Base-by-base conservation (phyloP, 345 rosid genomes). In the Linum tenue region DNA sequence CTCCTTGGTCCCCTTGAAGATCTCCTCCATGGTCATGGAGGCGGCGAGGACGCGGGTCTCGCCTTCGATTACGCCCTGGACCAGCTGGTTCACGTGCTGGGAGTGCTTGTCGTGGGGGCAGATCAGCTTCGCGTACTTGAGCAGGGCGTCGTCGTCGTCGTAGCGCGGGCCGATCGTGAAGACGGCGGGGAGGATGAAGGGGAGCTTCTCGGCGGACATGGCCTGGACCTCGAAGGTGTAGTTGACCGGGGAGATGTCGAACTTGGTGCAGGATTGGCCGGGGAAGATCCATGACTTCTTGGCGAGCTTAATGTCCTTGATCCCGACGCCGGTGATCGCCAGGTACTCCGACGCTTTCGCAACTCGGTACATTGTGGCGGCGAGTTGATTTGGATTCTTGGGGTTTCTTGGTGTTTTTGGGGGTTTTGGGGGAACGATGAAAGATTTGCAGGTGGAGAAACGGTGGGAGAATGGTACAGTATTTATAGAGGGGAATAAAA, bases 11-110 rank as follows among this genome's bases (percentile, higher is more conserved):
- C 69, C 69, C 65, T 16, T 50, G 37, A 59, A 64, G 9, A 65
- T 43, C 17, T 55, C 75, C 40, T 70, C 73, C 73, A 70, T 64
- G 5, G 68, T 70, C 73, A 70, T 64, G 6, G 73, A 57, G 1
- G 73, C 73, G 39, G 73, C 68, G 43, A 70, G 37, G 3, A 70
- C 73, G 35, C 73, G 64, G 2, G 73, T 70, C 58, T 70, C 73
- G 0, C 73, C 73, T 11, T 64, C 73, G 37, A 70, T 70, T 1
- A 70, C 68, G 0, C 73, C 68, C 37, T 70, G 63, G 10, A 70
- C 73, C 1, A 70, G 73, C 62, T 64, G 68, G 4, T 44, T 48
- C 2, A 70, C 73, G 39, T 65, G 50, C 58, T 9, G 5, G 12
- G 14, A 15, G 4, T 36, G 58, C 42, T 35, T 35, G 5, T 55